Evolutionary conservation across 371 early-diverging fungal species (phyloP).

Genomic region (Mucor irregularis): DNA sequence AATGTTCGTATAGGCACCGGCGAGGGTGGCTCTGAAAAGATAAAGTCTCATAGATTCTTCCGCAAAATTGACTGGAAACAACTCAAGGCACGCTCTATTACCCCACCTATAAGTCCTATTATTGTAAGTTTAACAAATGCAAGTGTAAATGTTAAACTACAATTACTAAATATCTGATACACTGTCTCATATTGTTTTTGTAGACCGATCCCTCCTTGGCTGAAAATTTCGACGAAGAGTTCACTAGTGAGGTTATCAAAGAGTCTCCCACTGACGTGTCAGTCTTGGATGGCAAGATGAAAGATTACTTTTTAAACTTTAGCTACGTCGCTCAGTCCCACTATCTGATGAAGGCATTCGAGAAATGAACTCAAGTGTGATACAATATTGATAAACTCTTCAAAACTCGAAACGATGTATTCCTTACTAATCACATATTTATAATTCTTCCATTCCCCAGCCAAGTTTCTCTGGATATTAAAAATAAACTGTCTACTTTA

Average conservation of each 20-base stretch:
- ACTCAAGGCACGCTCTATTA: conserved; percentile 58
- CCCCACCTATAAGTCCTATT: conserved; percentile 77
- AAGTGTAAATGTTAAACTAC: too few relatives aligned
- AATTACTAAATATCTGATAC: not conserved
- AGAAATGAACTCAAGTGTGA: conserved; percentile 1
- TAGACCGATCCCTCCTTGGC: conserved; percentile 50
- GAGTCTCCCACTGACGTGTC: conserved; percentile 37
- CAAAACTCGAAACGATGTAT: too few relatives aligned
- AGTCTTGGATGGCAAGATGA: conserved; percentile 33
- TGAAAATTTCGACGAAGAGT: conserved; percentile 52
- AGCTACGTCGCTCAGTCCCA: conserved; percentile 44
- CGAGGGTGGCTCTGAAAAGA: conserved; percentile 70
- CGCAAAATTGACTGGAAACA: conserved; percentile 82
- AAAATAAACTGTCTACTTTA: too few relatives aligned
- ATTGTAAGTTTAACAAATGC: conserved; percentile 48
- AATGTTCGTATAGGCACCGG: conserved; percentile 67
- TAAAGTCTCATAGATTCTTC: conserved; percentile 89
- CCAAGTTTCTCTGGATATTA: too few relatives aligned
- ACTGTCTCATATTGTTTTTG: not conserved
- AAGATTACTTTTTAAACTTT: conserved; percentile 45
- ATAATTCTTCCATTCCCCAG: too few relatives aligned
- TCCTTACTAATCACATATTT: too few relatives aligned
- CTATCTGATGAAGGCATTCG: conserved; percentile 10
- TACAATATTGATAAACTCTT: not conserved
- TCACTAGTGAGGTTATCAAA: conserved; percentile 40